Evolutionary conservation across 129 eudicot species (phyloP).

Genomic region (Kitagawia praeruptora): DNA sequence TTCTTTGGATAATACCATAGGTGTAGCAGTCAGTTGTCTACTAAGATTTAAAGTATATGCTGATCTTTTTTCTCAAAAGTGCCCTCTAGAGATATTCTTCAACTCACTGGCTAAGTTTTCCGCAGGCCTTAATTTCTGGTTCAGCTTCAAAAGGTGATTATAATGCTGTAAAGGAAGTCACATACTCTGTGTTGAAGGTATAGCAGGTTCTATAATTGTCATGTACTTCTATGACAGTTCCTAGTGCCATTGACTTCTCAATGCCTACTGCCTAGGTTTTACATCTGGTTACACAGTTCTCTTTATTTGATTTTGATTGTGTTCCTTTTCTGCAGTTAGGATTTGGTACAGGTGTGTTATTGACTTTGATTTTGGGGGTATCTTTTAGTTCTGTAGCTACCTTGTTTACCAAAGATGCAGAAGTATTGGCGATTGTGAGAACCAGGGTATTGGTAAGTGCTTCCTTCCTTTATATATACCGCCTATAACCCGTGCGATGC

Average conservation of each 20-base stretch:
- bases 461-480: not conserved
- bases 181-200: conserved; percentile 69
- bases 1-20: not conserved
- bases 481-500: no score
- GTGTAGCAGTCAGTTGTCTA: not conserved
- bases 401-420: conserved; percentile 60
- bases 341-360: conserved; percentile 42
- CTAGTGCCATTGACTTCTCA: not conserved
- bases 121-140: conserved; percentile 78
- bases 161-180: conserved; percentile 57
- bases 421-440: conserved; percentile 51
- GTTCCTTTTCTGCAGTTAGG: conserved; percentile 51
- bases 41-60: no score
- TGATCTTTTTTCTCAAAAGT: not conserved
- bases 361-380: conserved; percentile 61
- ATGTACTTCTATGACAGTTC: not conserved
- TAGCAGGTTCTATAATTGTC: not conserved
- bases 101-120: conserved; percentile 10
- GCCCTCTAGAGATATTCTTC: not conserved
- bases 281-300: not conserved
- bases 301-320: not conserved
- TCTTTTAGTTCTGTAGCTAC: conserved; percentile 63
- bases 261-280: not conserved
- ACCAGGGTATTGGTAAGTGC: conserved; percentile 62
- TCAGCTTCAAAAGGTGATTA: conserved; percentile 69